Percentiles rank a stretch among this genome's conserved stretches.
Conservation (phyloP, 2,329 filamentous ascomycete genomes). For the Penicillium fuscoglaucum region DNA sequence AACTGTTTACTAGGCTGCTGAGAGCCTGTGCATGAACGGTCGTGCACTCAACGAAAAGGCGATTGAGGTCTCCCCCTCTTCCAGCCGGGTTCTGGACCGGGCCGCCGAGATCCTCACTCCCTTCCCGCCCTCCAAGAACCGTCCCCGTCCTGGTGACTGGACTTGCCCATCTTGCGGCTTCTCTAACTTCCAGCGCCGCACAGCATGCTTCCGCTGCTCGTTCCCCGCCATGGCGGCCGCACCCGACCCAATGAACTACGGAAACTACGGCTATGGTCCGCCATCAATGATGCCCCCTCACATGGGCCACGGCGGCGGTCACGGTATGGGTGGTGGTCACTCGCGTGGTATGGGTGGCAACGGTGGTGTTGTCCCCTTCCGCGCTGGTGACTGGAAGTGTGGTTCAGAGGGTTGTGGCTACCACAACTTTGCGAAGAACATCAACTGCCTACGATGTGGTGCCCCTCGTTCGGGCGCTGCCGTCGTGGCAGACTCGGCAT, state of each 20-base stretch:
- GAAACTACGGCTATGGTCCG: constrained; percentile 59
- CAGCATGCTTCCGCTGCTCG: constrained; percentile 97
- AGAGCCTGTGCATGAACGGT: constrained; percentile 98
- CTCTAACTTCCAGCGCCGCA: constrained; percentile 98
- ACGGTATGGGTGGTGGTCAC: constrained; percentile 54
- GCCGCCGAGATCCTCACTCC: constrained; percentile 94
- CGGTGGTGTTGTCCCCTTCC: constrained; percentile 89
- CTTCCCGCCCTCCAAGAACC: constrained; percentile 98
- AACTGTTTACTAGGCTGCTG: constrained; percentile 66
- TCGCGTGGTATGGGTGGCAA: constrained; percentile 67
- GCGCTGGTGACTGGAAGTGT: constrained; percentile 98
- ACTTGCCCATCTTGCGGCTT: constrained; percentile 98
- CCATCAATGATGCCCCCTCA: constrained; percentile 80
- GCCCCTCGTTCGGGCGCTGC: constrained; percentile 91
- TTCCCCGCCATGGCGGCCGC: constrained; percentile 90
- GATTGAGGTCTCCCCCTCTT: constrained; percentile 96
- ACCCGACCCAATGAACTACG: constrained; percentile 72
- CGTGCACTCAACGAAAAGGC: constrained; percentile 97
- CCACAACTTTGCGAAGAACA: constrained; percentile 99
- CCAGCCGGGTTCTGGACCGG: constrained; percentile 92
- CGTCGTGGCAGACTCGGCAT: constrained; percentile 90
- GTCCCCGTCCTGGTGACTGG: constrained; percentile 95
- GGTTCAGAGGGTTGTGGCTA: constrained; percentile 96
- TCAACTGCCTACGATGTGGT: constrained; percentile 93
- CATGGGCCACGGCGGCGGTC: constrained; percentile 62